phyloP scores from a whole-genome alignment of 2,329 filamentous ascomycete species.

The Esteya vermicola region DNA sequence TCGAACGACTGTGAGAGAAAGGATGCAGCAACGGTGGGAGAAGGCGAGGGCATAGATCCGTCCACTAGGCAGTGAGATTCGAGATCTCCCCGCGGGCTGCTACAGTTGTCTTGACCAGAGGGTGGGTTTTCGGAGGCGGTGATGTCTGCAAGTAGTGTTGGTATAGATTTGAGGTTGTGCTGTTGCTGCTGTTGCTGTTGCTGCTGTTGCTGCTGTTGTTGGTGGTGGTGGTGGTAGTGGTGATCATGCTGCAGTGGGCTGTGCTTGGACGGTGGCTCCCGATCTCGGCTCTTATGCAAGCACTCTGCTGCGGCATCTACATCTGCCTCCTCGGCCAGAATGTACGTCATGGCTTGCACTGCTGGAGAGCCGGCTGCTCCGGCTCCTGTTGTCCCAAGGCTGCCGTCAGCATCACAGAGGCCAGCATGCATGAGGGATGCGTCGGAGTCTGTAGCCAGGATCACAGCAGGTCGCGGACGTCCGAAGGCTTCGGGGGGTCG shows the following conservation, averaged over 20 bases:
- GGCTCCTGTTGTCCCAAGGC: background rate
- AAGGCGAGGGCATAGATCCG: too few relatives aligned
- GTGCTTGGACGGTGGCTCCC: background rate
- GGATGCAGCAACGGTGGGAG: too few relatives aligned
- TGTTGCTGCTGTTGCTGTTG: background rate
- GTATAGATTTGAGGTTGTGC: background rate
- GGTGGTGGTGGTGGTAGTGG: background rate
- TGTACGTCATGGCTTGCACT: slow-evolving; percentile 32
- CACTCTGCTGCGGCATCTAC: slow-evolving; percentile 23
- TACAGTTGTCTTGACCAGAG: too few relatives aligned
- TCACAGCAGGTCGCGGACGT: slow-evolving; percentile 21
- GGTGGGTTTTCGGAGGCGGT: too few relatives aligned
- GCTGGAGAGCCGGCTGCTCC: background rate
- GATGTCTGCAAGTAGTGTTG: too few relatives aligned
- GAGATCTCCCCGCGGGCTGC: too few relatives aligned
- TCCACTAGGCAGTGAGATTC: too few relatives aligned
- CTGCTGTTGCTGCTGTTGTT: background rate
- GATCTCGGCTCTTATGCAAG: slow-evolving; percentile 3
- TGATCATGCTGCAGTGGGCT: background rate
- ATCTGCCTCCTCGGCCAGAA: slow-evolving; percentile 32
- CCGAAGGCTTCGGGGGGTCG: slow-evolving; percentile 28
- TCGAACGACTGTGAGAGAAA: too few relatives aligned
- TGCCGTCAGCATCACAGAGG: slow-evolving; percentile 3
- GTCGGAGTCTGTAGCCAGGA: slow-evolving; percentile 18
- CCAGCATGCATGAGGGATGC: slow-evolving; percentile 13